A percentile compares a stretch with the other conserved stretches of the same genome.
Evolutionary conservation across 257 asterid species (phyloP).

Genomic region (Phtheirospermum japonicum): DNA sequence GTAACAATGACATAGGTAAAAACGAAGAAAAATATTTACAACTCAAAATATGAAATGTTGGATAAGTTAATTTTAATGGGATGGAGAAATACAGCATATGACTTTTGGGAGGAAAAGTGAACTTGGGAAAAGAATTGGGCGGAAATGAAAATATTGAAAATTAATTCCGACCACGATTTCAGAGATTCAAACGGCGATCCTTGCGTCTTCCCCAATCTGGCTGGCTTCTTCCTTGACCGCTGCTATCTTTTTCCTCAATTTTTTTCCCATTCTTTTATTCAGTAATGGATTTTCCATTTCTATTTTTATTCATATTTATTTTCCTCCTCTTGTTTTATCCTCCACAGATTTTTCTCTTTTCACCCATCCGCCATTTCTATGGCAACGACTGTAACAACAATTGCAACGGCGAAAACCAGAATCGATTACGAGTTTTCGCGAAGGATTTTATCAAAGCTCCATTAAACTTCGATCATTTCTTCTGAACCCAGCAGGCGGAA

Average conservation of each 20-base stretch:
- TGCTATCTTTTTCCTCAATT: no score
- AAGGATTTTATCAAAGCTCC: constrained; percentile 19
- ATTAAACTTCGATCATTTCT: background rate
- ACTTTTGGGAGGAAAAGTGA: background rate
- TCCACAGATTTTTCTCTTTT: no score
- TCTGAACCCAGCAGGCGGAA: constrained; percentile 7
- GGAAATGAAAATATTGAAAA: constrained; percentile 24
- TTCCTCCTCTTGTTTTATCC: no score
- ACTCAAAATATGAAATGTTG: no score
- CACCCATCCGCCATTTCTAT: constrained; percentile 19
- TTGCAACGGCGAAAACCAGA: constrained; percentile 6
- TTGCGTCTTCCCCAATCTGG: constrained; percentile 41
- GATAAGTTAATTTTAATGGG: no score
- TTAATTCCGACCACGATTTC: constrained; percentile 31
- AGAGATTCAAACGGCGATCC: constrained; percentile 42
- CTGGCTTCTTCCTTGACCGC: constrained; percentile 28
- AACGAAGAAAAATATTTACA: no score
- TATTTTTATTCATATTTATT: constrained; percentile 27
- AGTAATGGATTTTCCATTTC: constrained; percentile 34
- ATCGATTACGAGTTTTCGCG: constrained; percentile 12
- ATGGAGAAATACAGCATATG: no score
- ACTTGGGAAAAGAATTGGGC: constrained; percentile 5
- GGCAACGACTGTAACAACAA: no score
- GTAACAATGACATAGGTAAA: no score
- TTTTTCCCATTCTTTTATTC: no score